Percentiles rank a stretch among this genome's conserved stretches.
Conservation (phyloP, 1,139 yeast species). For the Candida labiduridarum region DNA sequence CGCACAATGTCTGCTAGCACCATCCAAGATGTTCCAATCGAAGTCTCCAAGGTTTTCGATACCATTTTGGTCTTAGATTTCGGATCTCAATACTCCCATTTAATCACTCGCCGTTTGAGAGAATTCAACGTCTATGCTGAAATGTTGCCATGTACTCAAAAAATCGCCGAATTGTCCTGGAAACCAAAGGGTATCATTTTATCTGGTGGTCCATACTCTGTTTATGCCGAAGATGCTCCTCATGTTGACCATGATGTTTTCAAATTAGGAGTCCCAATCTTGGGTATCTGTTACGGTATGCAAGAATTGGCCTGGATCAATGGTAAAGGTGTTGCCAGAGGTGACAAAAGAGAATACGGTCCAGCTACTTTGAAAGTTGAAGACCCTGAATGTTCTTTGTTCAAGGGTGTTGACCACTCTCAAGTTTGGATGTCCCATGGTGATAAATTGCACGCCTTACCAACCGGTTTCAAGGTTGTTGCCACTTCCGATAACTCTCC, state of each 20-base stretch:
- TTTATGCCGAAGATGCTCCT: conserved; percentile 92
- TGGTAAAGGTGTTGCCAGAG: conserved; percentile 93
- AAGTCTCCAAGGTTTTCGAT: conserved; percentile 86
- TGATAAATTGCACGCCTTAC: conserved; percentile 89
- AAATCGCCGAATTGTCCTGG: conserved; percentile 88
- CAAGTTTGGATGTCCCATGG: conserved; percentile 99
- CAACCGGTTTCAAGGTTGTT: conserved; percentile 84
- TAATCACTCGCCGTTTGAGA: conserved; percentile 96
- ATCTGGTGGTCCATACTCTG: conserved; percentile 98
- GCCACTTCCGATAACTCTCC: conserved; percentile 96
- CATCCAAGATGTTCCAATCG: conserved; percentile 42
- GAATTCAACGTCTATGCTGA: conserved; percentile 98
- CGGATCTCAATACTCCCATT: conserved; percentile 97
- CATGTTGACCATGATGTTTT: conserved; percentile 96
- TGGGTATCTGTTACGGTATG: conserved; percentile 99
- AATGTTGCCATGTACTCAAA: conserved; percentile 98
- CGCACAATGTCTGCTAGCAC: conserved; percentile 8
- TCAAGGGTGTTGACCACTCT: conserved; percentile 87
- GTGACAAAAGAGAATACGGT: conserved; percentile 98
- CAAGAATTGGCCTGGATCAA: conserved; percentile 99
- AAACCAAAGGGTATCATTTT: conserved; percentile 95
- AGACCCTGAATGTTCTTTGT: conserved; percentile 69
- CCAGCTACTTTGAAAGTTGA: conserved; percentile 86
- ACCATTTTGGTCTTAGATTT: conserved; percentile 96
- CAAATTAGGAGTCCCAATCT: conserved; percentile 86